Evolutionary conservation across 2,329 filamentous ascomycete genomes (phyloP).

Genomic region (Beauveria caledonica): DNA sequence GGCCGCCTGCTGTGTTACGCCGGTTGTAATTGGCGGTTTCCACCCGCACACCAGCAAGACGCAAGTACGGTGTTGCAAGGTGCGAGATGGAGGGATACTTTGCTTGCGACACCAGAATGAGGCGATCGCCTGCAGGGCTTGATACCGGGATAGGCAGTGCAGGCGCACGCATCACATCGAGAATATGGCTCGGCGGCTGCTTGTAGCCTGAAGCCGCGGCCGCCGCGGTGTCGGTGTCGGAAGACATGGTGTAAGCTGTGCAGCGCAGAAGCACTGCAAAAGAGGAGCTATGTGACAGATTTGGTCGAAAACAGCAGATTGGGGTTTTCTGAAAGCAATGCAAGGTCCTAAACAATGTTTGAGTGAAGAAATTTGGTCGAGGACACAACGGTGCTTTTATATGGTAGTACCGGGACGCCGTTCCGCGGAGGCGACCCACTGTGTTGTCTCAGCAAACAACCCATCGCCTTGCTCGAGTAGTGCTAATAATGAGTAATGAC

Average conservation of each 20-base stretch:
- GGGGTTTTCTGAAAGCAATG: neutral
- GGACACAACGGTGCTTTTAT: constrained; percentile 6
- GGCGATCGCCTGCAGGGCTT: neutral
- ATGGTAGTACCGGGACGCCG: neutral
- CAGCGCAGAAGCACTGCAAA: neutral
- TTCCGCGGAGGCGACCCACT: neutral
- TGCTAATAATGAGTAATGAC: neutral
- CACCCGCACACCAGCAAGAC: constrained; percentile 4
- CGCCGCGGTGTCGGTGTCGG: constrained; percentile 1
- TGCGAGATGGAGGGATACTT: constrained; percentile 6
- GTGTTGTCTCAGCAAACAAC: neutral
- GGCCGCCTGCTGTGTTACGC: neutral
- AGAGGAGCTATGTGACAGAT: neutral
- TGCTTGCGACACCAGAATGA: constrained; percentile 1
- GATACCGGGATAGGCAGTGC: neutral
- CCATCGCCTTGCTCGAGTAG: neutral
- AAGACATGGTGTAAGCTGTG: constrained; percentile 1
- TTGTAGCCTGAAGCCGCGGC: constrained; percentile 1
- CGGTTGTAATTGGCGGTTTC: constrained; percentile 3
- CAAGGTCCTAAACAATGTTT: neutral
- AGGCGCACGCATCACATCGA: constrained; percentile 8
- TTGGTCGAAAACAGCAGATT: neutral
- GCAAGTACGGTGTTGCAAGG: neutral
- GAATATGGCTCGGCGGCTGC: neutral
- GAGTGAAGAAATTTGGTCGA: neutral